Evolutionary conservation across 805 yeast species (phyloP).

Genomic region (Grigorovia humatica): DNA sequence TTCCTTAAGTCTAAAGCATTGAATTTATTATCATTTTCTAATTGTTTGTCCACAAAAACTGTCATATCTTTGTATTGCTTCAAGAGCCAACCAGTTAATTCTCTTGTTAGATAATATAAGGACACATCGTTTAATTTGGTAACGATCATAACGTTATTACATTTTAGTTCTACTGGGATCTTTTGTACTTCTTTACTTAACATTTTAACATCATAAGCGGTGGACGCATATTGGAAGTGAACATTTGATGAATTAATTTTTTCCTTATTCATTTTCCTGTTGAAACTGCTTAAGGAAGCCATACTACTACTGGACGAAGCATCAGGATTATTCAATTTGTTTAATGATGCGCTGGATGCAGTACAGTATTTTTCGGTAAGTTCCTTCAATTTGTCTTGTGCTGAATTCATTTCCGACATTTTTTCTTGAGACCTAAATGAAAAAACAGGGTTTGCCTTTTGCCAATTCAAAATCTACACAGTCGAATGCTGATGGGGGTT

Average conservation of each 20-base stretch:
- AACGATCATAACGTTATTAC: slow-evolving; percentile 64
- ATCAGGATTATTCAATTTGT: background rate
- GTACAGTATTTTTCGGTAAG: background rate
- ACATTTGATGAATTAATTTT: slow-evolving; percentile 1
- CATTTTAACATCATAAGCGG: slow-evolving; percentile 72
- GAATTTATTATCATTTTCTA: slow-evolving; percentile 54
- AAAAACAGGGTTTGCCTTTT: background rate
- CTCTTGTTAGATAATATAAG: slow-evolving; percentile 63
- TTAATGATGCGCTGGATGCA: background rate
- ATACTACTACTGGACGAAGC: background rate
- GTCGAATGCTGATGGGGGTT: no score
- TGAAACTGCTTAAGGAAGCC: background rate
- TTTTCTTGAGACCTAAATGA: background rate
- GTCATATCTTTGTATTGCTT: slow-evolving; percentile 29
- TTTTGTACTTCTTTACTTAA: slow-evolving; percentile 60
- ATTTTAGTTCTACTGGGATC: slow-evolving; percentile 62
- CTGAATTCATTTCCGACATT: background rate
- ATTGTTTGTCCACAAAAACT: slow-evolving; percentile 66
- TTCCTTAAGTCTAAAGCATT: slow-evolving; percentile 42
- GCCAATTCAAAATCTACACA: no score
- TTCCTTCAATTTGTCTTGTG: background rate
- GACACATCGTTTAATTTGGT: slow-evolving; percentile 87
- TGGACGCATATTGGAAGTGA: slow-evolving; percentile 67
- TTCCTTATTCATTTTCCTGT: background rate
- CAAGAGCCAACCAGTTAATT: slow-evolving; percentile 69